Evolutionary conservation across 768 basidiomycete species (phyloP), one percentile per base, ranked within the genome.

Genomic region (Naganishia vishniacii): DNA sequence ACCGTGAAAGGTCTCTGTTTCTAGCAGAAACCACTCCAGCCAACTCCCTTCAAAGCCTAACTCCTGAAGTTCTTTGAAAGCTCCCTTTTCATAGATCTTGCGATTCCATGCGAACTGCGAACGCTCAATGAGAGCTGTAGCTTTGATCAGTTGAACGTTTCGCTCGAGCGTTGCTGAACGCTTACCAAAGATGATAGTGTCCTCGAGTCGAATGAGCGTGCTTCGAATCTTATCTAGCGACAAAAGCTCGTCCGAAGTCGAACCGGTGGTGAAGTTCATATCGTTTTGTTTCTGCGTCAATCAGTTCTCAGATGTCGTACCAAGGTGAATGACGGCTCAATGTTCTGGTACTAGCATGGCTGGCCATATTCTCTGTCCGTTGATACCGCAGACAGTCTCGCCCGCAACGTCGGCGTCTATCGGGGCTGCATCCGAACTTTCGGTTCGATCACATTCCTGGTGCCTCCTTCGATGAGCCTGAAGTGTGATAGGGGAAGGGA

Each of bases 11-110:
- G 83, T 82, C 80, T 99, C 95, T 0, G 82, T 98, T 79, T 98
- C 94, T 70, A 87, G 86, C 78, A 99, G 80, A 79, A 99, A 93
- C 95, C 95, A 99, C 65, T 97, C 89, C 3, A 99, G 81, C 93
- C 92, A 98, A 67, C 86, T 91, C 3, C 91, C 91, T 4, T 83
- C 72, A 76, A 91, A 93, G 0, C 86, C 86, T 32, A 85, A 76
- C 42, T 85, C 82, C 42, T 81, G 81, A 44, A 95, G 82, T 77
- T 93, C 89, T 37, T 84, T 77, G 79, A 98, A 89, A 1, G 83
- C 86, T 25, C 86, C 88, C 16, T 82, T 82, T 59, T 85, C 81
- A 79, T 99, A 99, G 64, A 95, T 93, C 65, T 82, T 84, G 23
- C 88, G 85, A 73, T 98, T 97, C 74, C 90, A 87, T 0, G 91